Conservation (phyloP, 176 grass and related monocot species). For the Lolium rigidum region DNA sequence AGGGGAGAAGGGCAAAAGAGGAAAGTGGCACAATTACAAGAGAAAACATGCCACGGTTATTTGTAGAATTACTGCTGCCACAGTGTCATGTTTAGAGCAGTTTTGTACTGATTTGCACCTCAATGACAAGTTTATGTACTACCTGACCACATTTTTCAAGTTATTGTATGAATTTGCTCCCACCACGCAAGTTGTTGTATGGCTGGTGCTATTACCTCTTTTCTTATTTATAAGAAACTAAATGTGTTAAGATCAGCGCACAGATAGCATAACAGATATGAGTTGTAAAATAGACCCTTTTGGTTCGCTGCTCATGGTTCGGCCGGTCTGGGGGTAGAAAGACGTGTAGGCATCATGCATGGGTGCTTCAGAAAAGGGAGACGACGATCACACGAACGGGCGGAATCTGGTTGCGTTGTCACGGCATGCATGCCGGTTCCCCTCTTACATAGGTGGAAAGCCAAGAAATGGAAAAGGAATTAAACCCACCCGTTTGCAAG, state of each 20-base stretch:
- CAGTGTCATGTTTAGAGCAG: no score
- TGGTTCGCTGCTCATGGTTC: constrained; percentile 43
- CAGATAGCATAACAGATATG: neutral
- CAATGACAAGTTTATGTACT: no score
- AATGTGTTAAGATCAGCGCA: neutral
- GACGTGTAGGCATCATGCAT: constrained; percentile 28
- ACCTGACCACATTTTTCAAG: no score
- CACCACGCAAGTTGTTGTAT: no score
- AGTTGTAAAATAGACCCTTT: constrained; percentile 8
- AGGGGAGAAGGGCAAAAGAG: no score
- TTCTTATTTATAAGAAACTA: no score
- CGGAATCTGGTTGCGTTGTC: constrained; percentile 65
- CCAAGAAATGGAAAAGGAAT: constrained; percentile 32
- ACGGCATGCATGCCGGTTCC: constrained; percentile 45
- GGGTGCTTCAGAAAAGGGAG: constrained; percentile 39
- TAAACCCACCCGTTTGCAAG: constrained; percentile 50
- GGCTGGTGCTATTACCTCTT: no score
- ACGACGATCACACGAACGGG: constrained; percentile 47
- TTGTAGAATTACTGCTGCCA: no score
- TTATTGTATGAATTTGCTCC: no score
- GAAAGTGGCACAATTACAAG: no score
- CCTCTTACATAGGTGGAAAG: constrained; percentile 33
- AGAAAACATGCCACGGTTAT: no score
- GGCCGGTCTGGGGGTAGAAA: constrained; percentile 13
- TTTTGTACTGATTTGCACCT: no score